Evolutionary conservation across 768 basidiomycete genomes (phyloP), one percentile per base, ranked within the genome.

Genomic region (Suillus hirtellus): DNA sequence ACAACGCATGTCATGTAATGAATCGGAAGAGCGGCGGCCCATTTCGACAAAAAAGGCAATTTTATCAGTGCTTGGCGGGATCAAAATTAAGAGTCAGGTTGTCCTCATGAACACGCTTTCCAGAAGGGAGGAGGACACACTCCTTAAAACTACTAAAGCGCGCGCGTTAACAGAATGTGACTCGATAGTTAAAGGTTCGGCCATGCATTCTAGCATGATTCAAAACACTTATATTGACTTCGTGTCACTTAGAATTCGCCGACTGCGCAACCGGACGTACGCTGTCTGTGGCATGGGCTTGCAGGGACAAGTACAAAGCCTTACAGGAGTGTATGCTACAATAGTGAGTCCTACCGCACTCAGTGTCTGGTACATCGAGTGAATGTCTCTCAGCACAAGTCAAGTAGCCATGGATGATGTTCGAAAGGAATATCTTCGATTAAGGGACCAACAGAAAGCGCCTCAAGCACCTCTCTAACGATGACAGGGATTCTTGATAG

Each of bases 271-370:
- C 83, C 60, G 92, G 92, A 9, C 85, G 94, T 9, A 91, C 89
- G 3, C 75, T 96, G 59, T 92, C 93, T 6, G 89, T 95, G 31
- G 89, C 88, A 15, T 96, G 94, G 94, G 85, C 87, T 27, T 96
- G 94, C 72, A 86, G 82, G 71, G 80, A 80, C 38, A 82, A 88
- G 71, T 84, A 91, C 60, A 86, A 84, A 68, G 79, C 76, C 14
- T 80, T 95, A 49, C 90, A 95, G 71, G 82, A 84, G 1, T 96
- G 94, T 72, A 89, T 96, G 84, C 70, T 88, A 15, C 85, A 87
- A 72, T 93, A 85, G 93, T 95, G 70, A 71, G 91, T 80, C 9
- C 44, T 42, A 31, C 46, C 59, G 55, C 15, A 38, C 42, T 62
- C 14, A 14, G 2, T 24, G 34, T 37, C n/a, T 31, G 38, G 42